Percentiles rank a stretch among this genome's conserved stretches.
These are phyloP conservation scores for Hyaloperonospora arabidopsidis DNA, from an alignment of 352 stramenopile genomes.

Conservation along the genomic window DNA sequence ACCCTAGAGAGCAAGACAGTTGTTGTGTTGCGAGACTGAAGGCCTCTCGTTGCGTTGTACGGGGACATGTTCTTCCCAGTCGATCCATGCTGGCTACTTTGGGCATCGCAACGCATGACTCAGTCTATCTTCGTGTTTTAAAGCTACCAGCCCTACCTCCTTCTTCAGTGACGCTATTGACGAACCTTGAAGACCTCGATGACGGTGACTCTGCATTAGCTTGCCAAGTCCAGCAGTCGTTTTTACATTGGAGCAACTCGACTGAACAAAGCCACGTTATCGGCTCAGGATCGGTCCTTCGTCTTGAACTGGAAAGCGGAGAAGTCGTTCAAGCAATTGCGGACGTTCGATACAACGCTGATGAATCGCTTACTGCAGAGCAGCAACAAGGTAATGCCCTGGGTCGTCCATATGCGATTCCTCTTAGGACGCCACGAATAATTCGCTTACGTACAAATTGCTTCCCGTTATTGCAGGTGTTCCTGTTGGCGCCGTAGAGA, in stretches of 20 bases:
- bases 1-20: conserved; percentile 9
- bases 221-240: conserved; percentile 16
- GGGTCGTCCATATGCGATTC: background rate
- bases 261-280: background rate
- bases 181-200: conserved; percentile 9
- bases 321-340: background rate
- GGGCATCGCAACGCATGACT: conserved; percentile 13
- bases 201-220: conserved; percentile 3
- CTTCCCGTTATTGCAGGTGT: conserved; percentile 27
- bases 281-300: background rate
- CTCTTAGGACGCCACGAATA: background rate
- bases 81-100: conserved; percentile 13
- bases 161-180: conserved; percentile 24
- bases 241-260: no score
- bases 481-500: conserved; percentile 44
- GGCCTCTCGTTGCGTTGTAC: conserved; percentile 28
- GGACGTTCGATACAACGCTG: background rate
- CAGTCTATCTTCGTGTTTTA: conserved; percentile 44
- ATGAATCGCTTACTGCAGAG: conserved; percentile 20
- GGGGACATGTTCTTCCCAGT: conserved; percentile 35
- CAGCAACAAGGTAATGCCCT: conserved; percentile 41
- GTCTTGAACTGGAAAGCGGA: no score
- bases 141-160: conserved; percentile 39
- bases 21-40: conserved; percentile 40
- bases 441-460: conserved; percentile 1